Conservation (phyloP, 345 rosid genomes). For the Sisymbrium irio region DNA sequence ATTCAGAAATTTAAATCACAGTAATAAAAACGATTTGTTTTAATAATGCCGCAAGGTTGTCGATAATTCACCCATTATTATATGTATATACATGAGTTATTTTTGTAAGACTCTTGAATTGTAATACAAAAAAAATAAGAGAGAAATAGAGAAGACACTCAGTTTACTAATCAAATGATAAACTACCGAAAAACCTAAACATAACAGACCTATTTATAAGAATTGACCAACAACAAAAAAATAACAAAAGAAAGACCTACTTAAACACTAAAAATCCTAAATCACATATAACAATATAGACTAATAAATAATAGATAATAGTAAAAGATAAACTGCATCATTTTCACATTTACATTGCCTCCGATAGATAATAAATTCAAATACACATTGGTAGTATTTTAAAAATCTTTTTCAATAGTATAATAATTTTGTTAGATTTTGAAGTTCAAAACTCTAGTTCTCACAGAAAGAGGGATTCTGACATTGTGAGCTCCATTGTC, state of each 20-base stretch:
- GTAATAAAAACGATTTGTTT: background rate
- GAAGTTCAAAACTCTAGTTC: conserved; percentile 36
- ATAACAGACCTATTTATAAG: background rate
- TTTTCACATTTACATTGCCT: conserved; percentile 14
- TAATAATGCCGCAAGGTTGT: background rate
- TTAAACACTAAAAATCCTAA: background rate
- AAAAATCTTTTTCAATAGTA: background rate
- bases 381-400: background rate
- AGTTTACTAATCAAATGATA: background rate
- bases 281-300: background rate
- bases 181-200: background rate
- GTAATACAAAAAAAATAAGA: background rate
- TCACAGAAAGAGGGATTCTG: conserved; percentile 52
- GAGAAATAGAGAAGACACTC: background rate
- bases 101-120: background rate
- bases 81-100: background rate
- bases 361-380: background rate
- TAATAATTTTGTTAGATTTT: conserved; percentile 11
- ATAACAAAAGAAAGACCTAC: background rate
- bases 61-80: background rate
- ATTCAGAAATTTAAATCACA: background rate
- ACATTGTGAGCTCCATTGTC: conserved; percentile 45
- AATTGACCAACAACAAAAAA: background rate
- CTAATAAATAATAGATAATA: background rate
- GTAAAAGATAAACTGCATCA: background rate